A percentile compares a stretch with the other conserved stretches of the same genome.
Evolutionary conservation across 2,329 filamentous ascomycete species (phyloP).

Genomic region (Dothistroma septosporum): DNA sequence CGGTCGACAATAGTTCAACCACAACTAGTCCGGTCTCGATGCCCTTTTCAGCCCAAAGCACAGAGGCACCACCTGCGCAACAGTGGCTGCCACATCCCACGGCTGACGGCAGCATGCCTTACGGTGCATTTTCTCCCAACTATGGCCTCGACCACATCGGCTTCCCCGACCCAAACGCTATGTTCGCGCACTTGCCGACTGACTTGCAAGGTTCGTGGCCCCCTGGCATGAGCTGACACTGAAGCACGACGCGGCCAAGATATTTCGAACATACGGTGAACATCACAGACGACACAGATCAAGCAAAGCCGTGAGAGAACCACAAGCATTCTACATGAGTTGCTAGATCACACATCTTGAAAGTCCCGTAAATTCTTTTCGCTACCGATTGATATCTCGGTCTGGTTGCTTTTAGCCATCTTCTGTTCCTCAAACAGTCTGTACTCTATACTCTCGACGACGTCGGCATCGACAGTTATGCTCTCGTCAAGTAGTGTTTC

Average conservation of each 20-base stretch:
- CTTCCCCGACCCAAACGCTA: slow-evolving; percentile 11
- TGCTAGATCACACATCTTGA: slow-evolving; percentile 9
- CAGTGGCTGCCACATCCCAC: slow-evolving; percentile 15
- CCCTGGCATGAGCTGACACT: slow-evolving; percentile 5
- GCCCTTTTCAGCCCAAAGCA: slow-evolving; percentile 5
- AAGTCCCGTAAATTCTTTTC: slow-evolving; percentile 6
- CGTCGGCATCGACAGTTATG: slow-evolving; percentile 23
- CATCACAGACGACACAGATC: background rate
- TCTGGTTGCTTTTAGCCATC: slow-evolving; percentile 8
- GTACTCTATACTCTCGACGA: slow-evolving; percentile 23
- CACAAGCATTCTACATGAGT: background rate
- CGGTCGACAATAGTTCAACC: slow-evolving; percentile 10
- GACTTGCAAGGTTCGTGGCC: slow-evolving; percentile 3
- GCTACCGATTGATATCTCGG: slow-evolving; percentile 11
- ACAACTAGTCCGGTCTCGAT: slow-evolving; percentile 17
- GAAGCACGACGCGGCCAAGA: background rate
- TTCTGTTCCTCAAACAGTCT: slow-evolving; percentile 6
- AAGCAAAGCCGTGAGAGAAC: background rate
- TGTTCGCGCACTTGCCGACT: slow-evolving; percentile 10
- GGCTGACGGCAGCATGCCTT: slow-evolving; percentile 10
- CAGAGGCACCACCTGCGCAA: slow-evolving; percentile 14
- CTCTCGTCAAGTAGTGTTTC: slow-evolving; percentile 45
- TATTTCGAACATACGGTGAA: background rate
- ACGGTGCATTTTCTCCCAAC: slow-evolving; percentile 12
- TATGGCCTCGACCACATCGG: slow-evolving; percentile 9